Base-by-base conservation (phyloP, 805 yeast genomes). In the Pichia heedii region DNA sequence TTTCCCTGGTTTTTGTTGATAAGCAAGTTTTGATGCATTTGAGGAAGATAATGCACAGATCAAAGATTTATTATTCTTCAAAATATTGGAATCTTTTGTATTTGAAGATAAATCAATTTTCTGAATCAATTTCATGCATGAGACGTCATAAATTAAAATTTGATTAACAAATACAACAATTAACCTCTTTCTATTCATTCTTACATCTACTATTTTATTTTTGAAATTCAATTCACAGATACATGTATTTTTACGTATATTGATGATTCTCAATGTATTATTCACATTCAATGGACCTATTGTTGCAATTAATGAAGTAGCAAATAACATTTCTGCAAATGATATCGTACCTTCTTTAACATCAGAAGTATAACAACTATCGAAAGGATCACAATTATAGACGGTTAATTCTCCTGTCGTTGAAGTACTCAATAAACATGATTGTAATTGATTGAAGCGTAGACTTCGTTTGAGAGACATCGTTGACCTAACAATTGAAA, bases 221-320 rank as follows among this genome's bases (percentile, higher is more conserved):
- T 96, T 90, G 61, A 88, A 93, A 0, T 90, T 77, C 52, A 90
- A 67, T 57, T 90, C 97, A 63, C 97, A 90, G 18, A 90, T 87
- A 2, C 75, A 70, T 1, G 80, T 64, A 47, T 75, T 74, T 42
- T 89, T 72, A 58, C 85, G 86, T 2, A 96, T 85, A 64, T 93
- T 93, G 45, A 89, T 69, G 42, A 90, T 79, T 56, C 80, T 79
- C 47, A 90, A 71, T 50, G 80, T 85, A 2, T 89, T 90, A 40
- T 77, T 66, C 8, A 88, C 32, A 8, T 20, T 33, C 6, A n/a
- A 4, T 7, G 42, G 38, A 33, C 37, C 90, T 2, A 86, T 95
- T 7, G 86, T 67, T 0, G 95, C 96, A 21, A 93, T 75, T 33
- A 90, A 69, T 6, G 95, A 83, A 0, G 97, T 87, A 36, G 88